Conservation (phyloP, 768 basidiomycete species). For the Boletus vinaceobasis region DNA sequence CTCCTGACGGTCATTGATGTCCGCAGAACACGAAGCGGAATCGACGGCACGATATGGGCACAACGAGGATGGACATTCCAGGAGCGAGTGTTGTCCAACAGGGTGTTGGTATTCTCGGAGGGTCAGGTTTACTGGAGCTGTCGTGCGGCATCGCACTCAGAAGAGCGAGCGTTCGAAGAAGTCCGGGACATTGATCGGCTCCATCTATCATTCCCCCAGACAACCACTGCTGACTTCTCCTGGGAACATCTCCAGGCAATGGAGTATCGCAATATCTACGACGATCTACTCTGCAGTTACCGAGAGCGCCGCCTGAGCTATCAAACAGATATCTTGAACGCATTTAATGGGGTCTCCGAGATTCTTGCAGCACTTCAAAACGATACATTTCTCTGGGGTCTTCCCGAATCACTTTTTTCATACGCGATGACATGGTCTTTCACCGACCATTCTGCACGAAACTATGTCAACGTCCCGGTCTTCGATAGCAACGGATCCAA, state of each 20-base stretch:
- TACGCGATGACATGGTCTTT: slow-evolving; percentile 6
- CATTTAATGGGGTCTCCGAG: slow-evolving; percentile 14
- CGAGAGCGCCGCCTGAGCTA: slow-evolving; percentile 10
- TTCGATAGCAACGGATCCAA: slow-evolving; percentile 3
- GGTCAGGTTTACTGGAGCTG: slow-evolving; percentile 19
- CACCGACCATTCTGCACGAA: neutral
- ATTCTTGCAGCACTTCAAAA: slow-evolving; percentile 7
- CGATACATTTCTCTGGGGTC: slow-evolving; percentile 15
- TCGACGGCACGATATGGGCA: slow-evolving; percentile 9
- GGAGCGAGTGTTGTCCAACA: slow-evolving; percentile 14
- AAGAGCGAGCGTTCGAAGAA: slow-evolving; percentile 13
- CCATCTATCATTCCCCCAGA: neutral
- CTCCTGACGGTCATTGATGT: slow-evolving; percentile 13
- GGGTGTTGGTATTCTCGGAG: slow-evolving; percentile 17
- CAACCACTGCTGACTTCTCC: neutral
- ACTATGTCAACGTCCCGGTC: neutral
- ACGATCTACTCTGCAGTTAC: neutral
- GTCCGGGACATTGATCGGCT: neutral
- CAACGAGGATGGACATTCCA: slow-evolving; percentile 20
- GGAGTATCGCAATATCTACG: neutral
- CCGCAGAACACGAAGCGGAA: neutral
- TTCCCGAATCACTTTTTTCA: slow-evolving; percentile 15
- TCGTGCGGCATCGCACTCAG: slow-evolving; percentile 3
- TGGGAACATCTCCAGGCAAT: neutral
- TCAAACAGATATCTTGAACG: slow-evolving; percentile 16